A percentile compares a stretch with the other conserved stretches of the same genome.
These are phyloP conservation scores for Triticum urartu DNA, from an alignment of 176 grass and related monocot genomes.

Conservation along the genomic window DNA sequence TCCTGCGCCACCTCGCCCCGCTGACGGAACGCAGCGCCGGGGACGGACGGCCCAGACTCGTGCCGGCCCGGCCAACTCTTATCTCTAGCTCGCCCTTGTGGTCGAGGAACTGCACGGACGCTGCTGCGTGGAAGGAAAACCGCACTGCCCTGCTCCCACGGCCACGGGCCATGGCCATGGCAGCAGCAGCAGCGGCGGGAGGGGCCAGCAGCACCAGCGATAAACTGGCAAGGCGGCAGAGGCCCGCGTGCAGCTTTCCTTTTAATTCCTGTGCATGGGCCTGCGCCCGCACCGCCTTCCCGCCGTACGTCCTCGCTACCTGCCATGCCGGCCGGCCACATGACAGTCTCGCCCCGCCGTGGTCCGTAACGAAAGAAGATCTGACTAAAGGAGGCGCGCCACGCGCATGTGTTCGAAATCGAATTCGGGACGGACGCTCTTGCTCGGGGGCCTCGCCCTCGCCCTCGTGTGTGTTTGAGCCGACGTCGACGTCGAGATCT, in stretches of 20 bases:
- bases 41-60: background rate
- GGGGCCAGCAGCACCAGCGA: background rate
- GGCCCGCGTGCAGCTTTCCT: background rate
- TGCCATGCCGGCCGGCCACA: background rate
- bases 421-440: background rate
- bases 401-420: background rate
- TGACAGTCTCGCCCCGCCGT: background rate
- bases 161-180: background rate
- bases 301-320: background rate
- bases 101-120: background rate
- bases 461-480: background rate
- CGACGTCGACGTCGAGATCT: background rate
- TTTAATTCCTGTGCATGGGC: background rate
- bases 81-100: background rate
- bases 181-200: background rate
- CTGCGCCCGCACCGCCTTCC: background rate
- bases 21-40: background rate
- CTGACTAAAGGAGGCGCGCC: background rate
- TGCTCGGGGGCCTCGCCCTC: too few relatives aligned
- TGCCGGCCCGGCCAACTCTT: background rate
- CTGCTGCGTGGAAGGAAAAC: background rate
- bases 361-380: background rate
- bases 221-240: background rate
- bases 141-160: background rate
- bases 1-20: background rate